phyloP scores from a whole-genome alignment of 2,329 filamentous ascomycete genomes.

The Periconia sp. region DNA sequence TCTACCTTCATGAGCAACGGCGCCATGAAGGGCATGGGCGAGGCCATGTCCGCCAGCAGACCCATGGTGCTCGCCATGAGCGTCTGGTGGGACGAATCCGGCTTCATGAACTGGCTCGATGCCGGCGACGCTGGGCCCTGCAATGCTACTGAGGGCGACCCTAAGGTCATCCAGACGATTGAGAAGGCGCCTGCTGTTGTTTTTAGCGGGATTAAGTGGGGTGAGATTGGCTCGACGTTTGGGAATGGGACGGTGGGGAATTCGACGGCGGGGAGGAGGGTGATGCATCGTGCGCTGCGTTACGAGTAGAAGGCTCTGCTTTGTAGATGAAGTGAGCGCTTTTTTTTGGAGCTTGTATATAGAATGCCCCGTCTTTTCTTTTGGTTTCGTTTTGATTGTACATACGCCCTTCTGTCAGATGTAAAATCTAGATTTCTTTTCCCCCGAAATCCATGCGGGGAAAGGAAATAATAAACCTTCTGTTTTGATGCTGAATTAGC shows the following conservation, averaged over 20 bases:
- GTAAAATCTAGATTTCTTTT: too few relatives aligned
- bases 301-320: neutral
- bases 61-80: conserved; percentile 58
- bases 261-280: conserved; percentile 53
- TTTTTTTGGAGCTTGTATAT: too few relatives aligned
- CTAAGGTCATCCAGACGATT: conserved; percentile 50
- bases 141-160: conserved; percentile 55
- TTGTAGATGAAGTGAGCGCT: too few relatives aligned
- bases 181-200: conserved; percentile 54
- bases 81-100: conserved; percentile 58
- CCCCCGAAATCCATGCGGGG: too few relatives aligned
- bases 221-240: conserved; percentile 61
- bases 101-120: conserved; percentile 62
- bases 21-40: conserved; percentile 50
- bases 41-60: conserved; percentile 43
- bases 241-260: conserved; percentile 57
- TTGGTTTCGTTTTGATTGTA: too few relatives aligned
- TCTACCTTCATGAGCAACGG: conserved; percentile 40
- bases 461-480: too few relatives aligned
- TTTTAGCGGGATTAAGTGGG: conserved; percentile 62
- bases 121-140: conserved; percentile 56
- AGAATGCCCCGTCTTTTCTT: too few relatives aligned
- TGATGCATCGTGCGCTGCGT: conserved; percentile 5
- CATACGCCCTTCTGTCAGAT: too few relatives aligned
- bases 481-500: too few relatives aligned